A percentile compares a stretch with the other conserved stretches of the same genome.
Evolutionary conservation across 345 rosid species (phyloP).

Genomic region (Citrus mangshanensis): DNA sequence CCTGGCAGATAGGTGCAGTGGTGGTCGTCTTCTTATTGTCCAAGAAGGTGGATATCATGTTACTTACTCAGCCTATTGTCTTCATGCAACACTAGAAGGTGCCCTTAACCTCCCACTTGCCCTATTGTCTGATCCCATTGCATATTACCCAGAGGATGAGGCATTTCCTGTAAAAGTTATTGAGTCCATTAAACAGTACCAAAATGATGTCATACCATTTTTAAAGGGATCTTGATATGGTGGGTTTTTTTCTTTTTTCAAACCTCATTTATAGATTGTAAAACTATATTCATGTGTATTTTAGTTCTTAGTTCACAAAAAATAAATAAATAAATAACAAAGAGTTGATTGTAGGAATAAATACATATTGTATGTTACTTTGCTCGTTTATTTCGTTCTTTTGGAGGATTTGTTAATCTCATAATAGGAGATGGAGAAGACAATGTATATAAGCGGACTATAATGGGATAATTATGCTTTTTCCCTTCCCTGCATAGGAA

Average conservation of each 20-base stretch:
- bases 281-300: not conserved
- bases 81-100: slow-evolving; percentile 88
- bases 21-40: slow-evolving; percentile 70
- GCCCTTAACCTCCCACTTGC: slow-evolving; percentile 55
- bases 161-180: slow-evolving; percentile 48
- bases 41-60: slow-evolving; percentile 94
- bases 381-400: not conserved
- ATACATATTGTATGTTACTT: not conserved
- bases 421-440: not conserved
- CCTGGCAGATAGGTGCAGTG: slow-evolving; percentile 48
- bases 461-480: not conserved
- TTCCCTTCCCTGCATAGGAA: not conserved
- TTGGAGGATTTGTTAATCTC: not conserved
- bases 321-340: not conserved
- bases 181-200: slow-evolving; percentile 47
- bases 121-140: slow-evolving; percentile 56
- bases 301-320: not conserved
- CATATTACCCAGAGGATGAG: slow-evolving; percentile 78
- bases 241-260: not conserved
- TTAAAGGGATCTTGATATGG: slow-evolving; percentile 35
- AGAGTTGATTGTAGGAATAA: not conserved
- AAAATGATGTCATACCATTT: slow-evolving; percentile 41
- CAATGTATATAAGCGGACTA: not conserved
- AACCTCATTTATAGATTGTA: not conserved
- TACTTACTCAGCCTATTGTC: slow-evolving; percentile 86